These are phyloP conservation scores for Ophiocordyceps camponoti-floridani DNA, from an alignment of 2,329 filamentous ascomycete genomes.

Conservation along the genomic window DNA sequence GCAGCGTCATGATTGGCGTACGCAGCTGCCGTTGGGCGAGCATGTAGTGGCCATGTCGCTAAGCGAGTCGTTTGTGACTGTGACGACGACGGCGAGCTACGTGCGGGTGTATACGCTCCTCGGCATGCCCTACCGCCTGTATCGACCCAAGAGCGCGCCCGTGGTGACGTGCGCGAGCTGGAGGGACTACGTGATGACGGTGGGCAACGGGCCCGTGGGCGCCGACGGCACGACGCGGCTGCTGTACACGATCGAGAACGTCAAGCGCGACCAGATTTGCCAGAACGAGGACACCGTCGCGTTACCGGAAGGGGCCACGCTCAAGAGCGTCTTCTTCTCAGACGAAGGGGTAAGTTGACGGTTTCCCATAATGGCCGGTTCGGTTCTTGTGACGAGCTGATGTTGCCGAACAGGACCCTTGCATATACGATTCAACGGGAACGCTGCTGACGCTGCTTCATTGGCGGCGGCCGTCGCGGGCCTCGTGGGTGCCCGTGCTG, in stretches of 20 bases:
- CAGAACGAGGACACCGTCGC: conserved; percentile 89
- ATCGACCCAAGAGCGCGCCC: conserved; percentile 77
- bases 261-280: conserved; percentile 83
- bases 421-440: conserved; percentile 87
- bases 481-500: conserved; percentile 79
- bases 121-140: conserved; percentile 75
- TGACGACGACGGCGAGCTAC: conserved; percentile 73
- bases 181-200: conserved; percentile 89
- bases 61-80: conserved; percentile 78
- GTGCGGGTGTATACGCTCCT: conserved; percentile 87
- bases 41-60: conserved; percentile 75
- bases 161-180: conserved; percentile 87
- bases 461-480: conserved; percentile 74
- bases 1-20: conserved; percentile 75
- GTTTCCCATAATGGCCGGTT: not conserved
- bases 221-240: conserved; percentile 63
- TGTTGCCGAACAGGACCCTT: conserved; percentile 49
- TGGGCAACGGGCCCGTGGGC: conserved; percentile 78
- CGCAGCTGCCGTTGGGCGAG: conserved; percentile 73
- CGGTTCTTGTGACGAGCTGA: not conserved
- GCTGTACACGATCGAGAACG: conserved; percentile 83
- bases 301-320: conserved; percentile 51
- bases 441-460: conserved; percentile 76
- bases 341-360: conserved; percentile 55
- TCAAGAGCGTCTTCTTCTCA: conserved; percentile 82